Conservation (phyloP, 164 flowering plant species). For the Liriodendron chinense region DNA sequence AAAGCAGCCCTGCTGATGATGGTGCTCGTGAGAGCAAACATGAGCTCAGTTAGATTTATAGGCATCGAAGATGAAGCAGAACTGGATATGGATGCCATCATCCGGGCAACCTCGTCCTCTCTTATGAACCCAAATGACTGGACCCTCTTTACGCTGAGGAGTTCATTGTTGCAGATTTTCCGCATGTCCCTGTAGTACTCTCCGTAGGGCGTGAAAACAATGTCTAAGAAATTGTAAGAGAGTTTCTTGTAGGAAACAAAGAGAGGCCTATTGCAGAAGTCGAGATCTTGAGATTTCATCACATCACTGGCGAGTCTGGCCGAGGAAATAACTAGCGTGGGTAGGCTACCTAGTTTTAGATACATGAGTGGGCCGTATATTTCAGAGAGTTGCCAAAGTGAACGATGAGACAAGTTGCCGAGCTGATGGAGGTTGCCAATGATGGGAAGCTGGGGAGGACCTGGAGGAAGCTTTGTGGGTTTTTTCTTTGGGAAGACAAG, state of each 20-base stretch:
- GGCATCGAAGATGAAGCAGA: not conserved
- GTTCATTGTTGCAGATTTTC: constrained; percentile 14
- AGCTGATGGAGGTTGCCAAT: constrained; percentile 4
- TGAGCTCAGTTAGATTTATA: not conserved
- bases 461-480: not conserved
- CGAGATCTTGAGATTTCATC: constrained; percentile 16
- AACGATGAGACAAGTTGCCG: not conserved
- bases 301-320: constrained; percentile 20
- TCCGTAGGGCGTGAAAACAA: constrained; percentile 23
- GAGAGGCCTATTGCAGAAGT: constrained; percentile 16
- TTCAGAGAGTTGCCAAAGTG: constrained; percentile 10
- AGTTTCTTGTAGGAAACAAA: not conserved
- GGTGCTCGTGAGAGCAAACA: constrained; percentile 2
- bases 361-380: constrained; percentile 23
- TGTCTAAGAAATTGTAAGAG: constrained; percentile 5
- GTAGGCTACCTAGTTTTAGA: constrained; percentile 16
- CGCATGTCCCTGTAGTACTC: constrained; percentile 29
- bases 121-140: constrained; percentile 6
- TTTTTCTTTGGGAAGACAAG: not conserved
- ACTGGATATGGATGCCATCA: constrained; percentile 9
- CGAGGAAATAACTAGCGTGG: constrained; percentile 21
- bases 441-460: not conserved
- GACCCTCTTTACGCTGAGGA: constrained; percentile 17
- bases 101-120: constrained; percentile 12
- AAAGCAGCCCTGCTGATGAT: constrained; percentile 10